phyloP scores from a whole-genome alignment of 1,139 yeast species.

The Suhomyces bribrorum region DNA sequence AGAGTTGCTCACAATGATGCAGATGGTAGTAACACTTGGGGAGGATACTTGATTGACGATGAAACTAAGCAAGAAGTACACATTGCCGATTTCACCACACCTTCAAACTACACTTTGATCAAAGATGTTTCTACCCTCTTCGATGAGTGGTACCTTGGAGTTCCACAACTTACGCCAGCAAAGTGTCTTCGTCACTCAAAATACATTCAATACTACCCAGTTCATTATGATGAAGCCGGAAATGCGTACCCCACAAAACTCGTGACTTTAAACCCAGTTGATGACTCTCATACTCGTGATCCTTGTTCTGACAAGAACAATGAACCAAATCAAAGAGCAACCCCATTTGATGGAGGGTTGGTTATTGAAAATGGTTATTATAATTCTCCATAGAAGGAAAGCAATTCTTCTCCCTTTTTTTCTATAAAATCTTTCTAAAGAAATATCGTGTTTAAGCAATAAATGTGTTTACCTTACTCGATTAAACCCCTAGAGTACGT shows the following conservation, averaged over 20 bases:
- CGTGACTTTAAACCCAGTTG: too few relatives aligned
- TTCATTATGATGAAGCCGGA: conserved; percentile 1
- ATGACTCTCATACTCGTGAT: too few relatives aligned
- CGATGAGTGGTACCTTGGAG: conserved; percentile 2
- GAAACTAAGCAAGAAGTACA: not conserved
- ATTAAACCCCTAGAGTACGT: too few relatives aligned
- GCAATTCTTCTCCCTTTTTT: too few relatives aligned
- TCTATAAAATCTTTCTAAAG: too few relatives aligned
- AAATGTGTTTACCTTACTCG: too few relatives aligned
- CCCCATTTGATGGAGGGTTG: too few relatives aligned
- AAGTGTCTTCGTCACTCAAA: not conserved
- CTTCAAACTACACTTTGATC: not conserved
- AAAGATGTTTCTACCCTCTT: not conserved
- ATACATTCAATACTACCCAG: not conserved
- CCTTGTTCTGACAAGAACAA: too few relatives aligned
- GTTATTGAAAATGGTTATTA: too few relatives aligned
- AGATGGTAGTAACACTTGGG: conserved; percentile 7
- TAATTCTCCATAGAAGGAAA: too few relatives aligned
- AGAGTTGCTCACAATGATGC: conserved; percentile 1
- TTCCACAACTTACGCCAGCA: not conserved
- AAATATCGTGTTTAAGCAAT: too few relatives aligned
- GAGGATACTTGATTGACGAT: conserved; percentile 6
- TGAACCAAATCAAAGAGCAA: too few relatives aligned
- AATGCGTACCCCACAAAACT: not conserved
- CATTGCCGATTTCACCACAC: conserved; percentile 4